Evolutionary conservation across 1,284 basidiomycete species (phyloP), one percentile per base, ranked within the genome.

Genomic region (Tilletia walkeri): DNA sequence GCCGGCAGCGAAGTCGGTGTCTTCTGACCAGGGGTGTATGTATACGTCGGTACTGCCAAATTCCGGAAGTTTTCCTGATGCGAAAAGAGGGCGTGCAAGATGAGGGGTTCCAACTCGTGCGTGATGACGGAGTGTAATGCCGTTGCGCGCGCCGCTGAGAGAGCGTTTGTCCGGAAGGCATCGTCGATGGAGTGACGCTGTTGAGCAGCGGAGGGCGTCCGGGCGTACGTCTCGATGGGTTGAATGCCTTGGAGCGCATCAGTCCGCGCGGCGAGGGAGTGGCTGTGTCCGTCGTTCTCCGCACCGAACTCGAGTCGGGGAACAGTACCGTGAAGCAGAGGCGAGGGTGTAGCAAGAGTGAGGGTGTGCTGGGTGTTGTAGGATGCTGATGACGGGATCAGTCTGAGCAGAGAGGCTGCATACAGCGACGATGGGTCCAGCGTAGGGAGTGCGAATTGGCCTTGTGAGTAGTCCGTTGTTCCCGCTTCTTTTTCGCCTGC

Each of bases 21-120:
- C 34, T 14, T 38, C n/a, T 20, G 41, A 4, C 20, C 10, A 20
- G 47, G 41, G 3, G 47, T 34, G 18, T 48, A 66, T 6, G 47
- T 20, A 45, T 47, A 49, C 1, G 47, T 66, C 3, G 65, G 65
- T 2, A n/a, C 10, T 1, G 47, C 45, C 14, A 49, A 30, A 2
- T 2, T 24, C 41, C 10, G 18, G 41, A 66, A 48, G 65, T 47
- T 66, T 10, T 66, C n/a, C 16, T 30, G 18, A 24, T 47, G 18
- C 12, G 47, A 66, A 45, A 49, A 66, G 65, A 66, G 65, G 65
- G 47, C 47, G 41, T 47, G 65, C 45, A 66, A n/a, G 41, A 30
- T 24, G 47, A 66, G 18, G 18, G 41, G 41, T 10, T 47, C 18
- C 24, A 48, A 45, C 45, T 66, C 16, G 65, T 16, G n/a, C 14